Conservation (phyloP, 805 yeast species). For the Grigorovia jiainica region DNA sequence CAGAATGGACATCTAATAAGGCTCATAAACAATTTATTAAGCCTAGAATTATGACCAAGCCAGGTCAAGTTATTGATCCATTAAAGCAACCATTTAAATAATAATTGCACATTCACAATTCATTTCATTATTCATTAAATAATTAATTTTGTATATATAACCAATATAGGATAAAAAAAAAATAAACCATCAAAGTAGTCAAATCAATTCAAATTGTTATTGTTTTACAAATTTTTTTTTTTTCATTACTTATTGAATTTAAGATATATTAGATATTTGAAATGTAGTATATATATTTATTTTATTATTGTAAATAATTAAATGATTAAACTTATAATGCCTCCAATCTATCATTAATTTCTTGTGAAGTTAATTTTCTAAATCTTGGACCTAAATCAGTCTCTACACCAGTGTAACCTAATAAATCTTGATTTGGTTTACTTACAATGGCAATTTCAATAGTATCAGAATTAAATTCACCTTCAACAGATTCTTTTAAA, state of each 20-base stretch:
- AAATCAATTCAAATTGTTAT: too few relatives aligned
- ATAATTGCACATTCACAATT: neutral
- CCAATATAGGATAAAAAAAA: neutral
- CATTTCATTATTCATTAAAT: neutral
- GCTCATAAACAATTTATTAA: constrained; percentile 81
- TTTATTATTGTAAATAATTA: too few relatives aligned
- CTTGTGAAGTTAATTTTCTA: constrained; percentile 75
- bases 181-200: too few relatives aligned
- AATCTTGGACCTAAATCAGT: constrained; percentile 82
- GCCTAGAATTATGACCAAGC: constrained; percentile 80
- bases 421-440: constrained; percentile 64
- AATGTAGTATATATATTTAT: neutral
- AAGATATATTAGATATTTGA: neutral
- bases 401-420: constrained; percentile 79
- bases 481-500: constrained; percentile 92
- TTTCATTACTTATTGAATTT: neutral
- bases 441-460: constrained; percentile 88
- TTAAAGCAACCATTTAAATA: constrained; percentile 70
- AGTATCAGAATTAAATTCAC: constrained; percentile 94
- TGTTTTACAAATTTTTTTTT: neutral
- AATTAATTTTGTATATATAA: neutral
- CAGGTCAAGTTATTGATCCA: constrained; percentile 87
- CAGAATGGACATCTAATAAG: constrained; percentile 87
- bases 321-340: too few relatives aligned
- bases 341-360: constrained; percentile 90